A percentile compares a stretch with the other conserved stretches of the same genome.
These are phyloP conservation scores for Epicoccum nigrum DNA, from an alignment of 2,329 filamentous ascomycete genomes.

Conservation along the genomic window DNA sequence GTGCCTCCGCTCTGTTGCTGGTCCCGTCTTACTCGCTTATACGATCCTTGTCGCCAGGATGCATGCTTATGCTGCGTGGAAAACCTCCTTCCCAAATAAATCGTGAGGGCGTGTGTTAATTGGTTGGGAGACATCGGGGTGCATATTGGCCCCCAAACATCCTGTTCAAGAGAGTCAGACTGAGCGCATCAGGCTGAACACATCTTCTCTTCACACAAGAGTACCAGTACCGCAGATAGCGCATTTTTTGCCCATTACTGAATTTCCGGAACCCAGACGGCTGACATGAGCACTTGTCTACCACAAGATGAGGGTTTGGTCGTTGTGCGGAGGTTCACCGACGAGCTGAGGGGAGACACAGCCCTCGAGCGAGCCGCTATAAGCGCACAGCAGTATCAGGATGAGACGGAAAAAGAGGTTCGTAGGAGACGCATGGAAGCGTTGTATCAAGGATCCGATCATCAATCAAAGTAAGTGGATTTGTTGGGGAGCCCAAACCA, in stretches of 20 bases:
- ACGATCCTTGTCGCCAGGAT: not conserved
- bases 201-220: not conserved
- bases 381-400: not conserved
- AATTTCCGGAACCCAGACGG: too few relatives aligned
- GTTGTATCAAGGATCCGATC: not conserved
- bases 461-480: not conserved
- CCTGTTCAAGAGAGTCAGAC: too few relatives aligned
- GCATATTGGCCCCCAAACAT: too few relatives aligned
- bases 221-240: not conserved
- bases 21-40: not conserved
- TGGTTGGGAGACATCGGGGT: too few relatives aligned
- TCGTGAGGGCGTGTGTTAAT: too few relatives aligned
- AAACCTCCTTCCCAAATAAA: too few relatives aligned
- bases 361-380: not conserved
- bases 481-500: too few relatives aligned
- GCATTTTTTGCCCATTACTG: too few relatives aligned
- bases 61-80: not conserved
- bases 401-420: not conserved
- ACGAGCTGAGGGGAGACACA: not conserved
- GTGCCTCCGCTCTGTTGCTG: too few relatives aligned
- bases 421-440: not conserved
- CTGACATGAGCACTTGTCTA: too few relatives aligned
- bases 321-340: not conserved
- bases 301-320: too few relatives aligned
- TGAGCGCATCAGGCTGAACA: too few relatives aligned